A percentile compares a stretch with the other conserved stretches of the same genome.
phyloP scores from a whole-genome alignment of 2,329 filamentous ascomycete species.

The Onygenales sp. region DNA sequence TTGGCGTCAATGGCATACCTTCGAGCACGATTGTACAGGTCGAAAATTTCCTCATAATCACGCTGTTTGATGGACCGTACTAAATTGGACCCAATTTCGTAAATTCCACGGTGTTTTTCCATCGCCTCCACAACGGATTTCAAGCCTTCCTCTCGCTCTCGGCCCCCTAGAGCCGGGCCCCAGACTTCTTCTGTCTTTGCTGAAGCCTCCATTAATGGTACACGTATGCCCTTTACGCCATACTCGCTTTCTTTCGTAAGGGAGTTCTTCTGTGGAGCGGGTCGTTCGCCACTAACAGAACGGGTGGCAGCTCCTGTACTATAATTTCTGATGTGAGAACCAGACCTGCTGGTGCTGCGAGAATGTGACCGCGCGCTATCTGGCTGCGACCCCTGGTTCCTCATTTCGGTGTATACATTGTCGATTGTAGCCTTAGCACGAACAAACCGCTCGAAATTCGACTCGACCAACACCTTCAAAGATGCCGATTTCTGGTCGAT shows the following conservation, averaged over 20 bases:
- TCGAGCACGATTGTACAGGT: constrained; percentile 77
- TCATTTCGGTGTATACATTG: constrained; percentile 97
- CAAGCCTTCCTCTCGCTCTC: constrained; percentile 81
- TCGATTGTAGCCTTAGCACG: constrained; percentile 96
- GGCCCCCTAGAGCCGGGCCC: constrained; percentile 84
- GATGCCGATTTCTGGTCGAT: constrained; percentile 98
- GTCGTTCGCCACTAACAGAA: constrained; percentile 35
- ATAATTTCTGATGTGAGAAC: constrained; percentile 49
- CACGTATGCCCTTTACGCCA: constrained; percentile 78
- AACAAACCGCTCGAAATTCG: constrained; percentile 97
- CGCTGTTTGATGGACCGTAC: constrained; percentile 80
- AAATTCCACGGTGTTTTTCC: constrained; percentile 68
- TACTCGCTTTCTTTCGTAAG: constrained; percentile 88
- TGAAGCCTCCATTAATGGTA: constrained; percentile 76
- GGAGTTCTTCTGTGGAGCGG: constrained; percentile 67
- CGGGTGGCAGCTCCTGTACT: constrained; percentile 28
- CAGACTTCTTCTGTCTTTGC: constrained; percentile 96
- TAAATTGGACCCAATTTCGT: constrained; percentile 69
- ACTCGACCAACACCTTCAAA: constrained; percentile 90
- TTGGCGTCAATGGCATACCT: constrained; percentile 71
- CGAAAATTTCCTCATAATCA: constrained; percentile 79
- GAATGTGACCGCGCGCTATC: constrained; percentile 11
- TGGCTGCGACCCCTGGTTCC: constrained; percentile 53
- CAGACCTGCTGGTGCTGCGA: constrained; percentile 58
- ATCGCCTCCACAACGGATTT: constrained; percentile 68